A percentile compares a stretch with the other conserved stretches of the same genome.
Conservation (phyloP, 352 stramenopile species). For the Globisporangium paddicum region DNA sequence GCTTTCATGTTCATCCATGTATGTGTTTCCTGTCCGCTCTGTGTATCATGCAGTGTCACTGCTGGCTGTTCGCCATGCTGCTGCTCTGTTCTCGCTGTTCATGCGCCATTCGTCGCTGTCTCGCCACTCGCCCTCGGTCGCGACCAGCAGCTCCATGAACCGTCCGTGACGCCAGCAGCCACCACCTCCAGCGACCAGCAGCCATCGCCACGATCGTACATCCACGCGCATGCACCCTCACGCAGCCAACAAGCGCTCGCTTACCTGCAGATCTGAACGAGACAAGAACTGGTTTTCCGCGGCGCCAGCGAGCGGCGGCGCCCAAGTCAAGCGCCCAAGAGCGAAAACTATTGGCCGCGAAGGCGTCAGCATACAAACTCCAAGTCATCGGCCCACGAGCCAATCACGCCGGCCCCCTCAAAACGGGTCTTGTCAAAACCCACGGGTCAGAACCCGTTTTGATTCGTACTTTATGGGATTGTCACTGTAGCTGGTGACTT, state of each 20-base stretch:
- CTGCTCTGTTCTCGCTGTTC: background rate
- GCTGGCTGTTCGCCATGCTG: background rate
- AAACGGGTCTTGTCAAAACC: background rate
- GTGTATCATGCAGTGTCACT: background rate
- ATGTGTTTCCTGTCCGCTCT: background rate
- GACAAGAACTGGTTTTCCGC: conserved; percentile 66
- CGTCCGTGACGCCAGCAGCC: background rate
- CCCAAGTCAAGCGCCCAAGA: conserved; percentile 15
- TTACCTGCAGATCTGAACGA: conserved; percentile 78
- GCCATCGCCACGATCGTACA: background rate
- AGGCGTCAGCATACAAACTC: conserved; percentile 65
- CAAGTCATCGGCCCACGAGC: conserved; percentile 31
- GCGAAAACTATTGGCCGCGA: conserved; percentile 79
- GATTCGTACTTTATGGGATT: background rate
- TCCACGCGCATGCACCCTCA: background rate
- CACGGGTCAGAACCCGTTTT: background rate
- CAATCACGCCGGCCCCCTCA: conserved; percentile 22
- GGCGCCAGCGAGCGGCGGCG: conserved; percentile 1
- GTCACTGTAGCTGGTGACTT: background rate
- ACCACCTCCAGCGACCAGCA: background rate
- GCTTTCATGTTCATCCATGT: too few species aligned
- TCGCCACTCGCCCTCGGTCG: background rate
- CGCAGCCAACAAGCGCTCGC: conserved; percentile 9
- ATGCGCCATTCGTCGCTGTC: background rate
- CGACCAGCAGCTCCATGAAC: background rate